phyloP scores from a whole-genome alignment of 2,329 filamentous ascomycete genomes.

The Metarhizium anisopliae region DNA sequence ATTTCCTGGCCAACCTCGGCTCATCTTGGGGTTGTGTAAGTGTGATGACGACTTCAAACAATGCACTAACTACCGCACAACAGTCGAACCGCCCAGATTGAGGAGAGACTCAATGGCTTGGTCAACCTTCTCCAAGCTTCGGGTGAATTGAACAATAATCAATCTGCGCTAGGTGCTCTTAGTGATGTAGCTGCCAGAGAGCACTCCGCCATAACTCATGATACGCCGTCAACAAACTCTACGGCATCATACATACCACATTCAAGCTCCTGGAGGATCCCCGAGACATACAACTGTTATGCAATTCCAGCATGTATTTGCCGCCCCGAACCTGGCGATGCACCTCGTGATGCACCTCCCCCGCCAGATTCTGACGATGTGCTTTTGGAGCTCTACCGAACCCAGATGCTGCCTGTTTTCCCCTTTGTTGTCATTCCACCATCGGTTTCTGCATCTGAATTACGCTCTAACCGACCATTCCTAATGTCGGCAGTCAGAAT shows the following conservation, averaged over 20 bases:
- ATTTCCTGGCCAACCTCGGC: background rate
- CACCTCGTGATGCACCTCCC: slow-evolving; percentile 27
- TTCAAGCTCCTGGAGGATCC: slow-evolving; percentile 22
- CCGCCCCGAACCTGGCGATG: slow-evolving; percentile 29
- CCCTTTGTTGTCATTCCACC: slow-evolving; percentile 38
- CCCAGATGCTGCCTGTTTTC: slow-evolving; percentile 31
- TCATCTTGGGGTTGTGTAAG: background rate
- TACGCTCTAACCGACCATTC: slow-evolving; percentile 34
- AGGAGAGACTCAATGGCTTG: slow-evolving; percentile 39
- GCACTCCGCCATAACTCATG: slow-evolving; percentile 14
- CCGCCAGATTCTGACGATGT: slow-evolving; percentile 36
- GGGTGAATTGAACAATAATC: slow-evolving; percentile 23
- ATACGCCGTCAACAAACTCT: slow-evolving; percentile 14
- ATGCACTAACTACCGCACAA: background rate
- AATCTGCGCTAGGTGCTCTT: slow-evolving; percentile 16
- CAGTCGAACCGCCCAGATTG: slow-evolving; percentile 40
- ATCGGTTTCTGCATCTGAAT: slow-evolving; percentile 23
- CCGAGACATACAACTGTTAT: slow-evolving; percentile 35
- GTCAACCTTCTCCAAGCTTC: slow-evolving; percentile 37
- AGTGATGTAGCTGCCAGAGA: slow-evolving; percentile 19
- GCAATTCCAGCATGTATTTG: slow-evolving; percentile 39
- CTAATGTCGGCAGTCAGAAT: slow-evolving; percentile 40
- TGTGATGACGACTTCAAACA: background rate
- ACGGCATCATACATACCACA: slow-evolving; percentile 7
- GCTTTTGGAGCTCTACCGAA: slow-evolving; percentile 35